Conservation (phyloP, 2,329 filamentous ascomycete genomes). For the Colletotrichum agaves region DNA sequence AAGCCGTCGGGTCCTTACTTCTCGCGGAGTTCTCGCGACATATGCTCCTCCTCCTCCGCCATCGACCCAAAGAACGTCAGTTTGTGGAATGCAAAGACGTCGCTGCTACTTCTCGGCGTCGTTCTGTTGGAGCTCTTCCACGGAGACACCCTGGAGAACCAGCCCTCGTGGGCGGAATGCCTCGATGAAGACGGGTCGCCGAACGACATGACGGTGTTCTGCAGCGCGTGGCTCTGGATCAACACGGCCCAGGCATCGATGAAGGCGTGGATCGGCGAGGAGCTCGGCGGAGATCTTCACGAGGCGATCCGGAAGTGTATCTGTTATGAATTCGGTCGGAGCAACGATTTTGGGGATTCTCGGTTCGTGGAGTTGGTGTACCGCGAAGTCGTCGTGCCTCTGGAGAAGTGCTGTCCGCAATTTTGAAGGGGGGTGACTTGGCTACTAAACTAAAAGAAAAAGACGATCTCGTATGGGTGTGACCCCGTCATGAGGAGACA, state of each 20-base stretch:
- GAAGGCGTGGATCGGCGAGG: background rate
- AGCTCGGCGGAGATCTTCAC: background rate
- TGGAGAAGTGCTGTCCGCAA: conserved; percentile 38
- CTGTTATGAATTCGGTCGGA: background rate
- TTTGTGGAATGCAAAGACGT: conserved; percentile 8
- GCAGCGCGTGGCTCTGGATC: background rate
- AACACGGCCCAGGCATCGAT: background rate
- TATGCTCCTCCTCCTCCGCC: background rate
- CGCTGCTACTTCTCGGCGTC: background rate
- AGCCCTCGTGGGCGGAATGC: conserved; percentile 12
- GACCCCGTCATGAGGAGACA: too few species aligned
- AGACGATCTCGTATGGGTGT: too few species aligned
- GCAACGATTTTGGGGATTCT: conserved; percentile 4
- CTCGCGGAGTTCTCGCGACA: background rate
- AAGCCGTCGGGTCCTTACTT: conserved; percentile 1
- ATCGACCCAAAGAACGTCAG: rapidly evolving
- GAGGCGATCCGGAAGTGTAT: conserved; percentile 11
- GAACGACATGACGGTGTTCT: conserved; percentile 13
- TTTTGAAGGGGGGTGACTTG: conserved; percentile 5
- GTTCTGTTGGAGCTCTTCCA: conserved; percentile 15
- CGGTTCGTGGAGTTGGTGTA: conserved; percentile 17
- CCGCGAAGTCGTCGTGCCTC: conserved; percentile 17
- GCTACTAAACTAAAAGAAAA: background rate
- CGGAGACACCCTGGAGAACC: conserved; percentile 29
- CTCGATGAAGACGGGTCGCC: background rate